These are phyloP conservation scores for Fusarium sp. DNA, from an alignment of 2,329 filamentous ascomycete species.

Conservation along the genomic window DNA sequence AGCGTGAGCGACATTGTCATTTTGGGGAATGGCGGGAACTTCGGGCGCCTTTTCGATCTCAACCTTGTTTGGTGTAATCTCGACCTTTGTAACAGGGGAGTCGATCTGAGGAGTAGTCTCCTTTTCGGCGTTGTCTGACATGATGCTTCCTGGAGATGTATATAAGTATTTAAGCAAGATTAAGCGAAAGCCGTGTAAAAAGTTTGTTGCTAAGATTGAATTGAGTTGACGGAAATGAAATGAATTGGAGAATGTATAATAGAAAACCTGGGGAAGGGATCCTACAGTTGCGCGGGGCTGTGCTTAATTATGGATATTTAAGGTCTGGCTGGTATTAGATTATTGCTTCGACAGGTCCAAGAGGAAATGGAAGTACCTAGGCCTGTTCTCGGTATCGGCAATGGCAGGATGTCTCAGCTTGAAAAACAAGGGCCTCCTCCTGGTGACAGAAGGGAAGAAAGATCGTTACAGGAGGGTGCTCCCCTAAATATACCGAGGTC, in stretches of 20 bases:
- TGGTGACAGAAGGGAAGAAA: not conserved
- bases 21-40: conserved; percentile 73
- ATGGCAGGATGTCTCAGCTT: conserved; percentile 18
- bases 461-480: conserved; percentile 1
- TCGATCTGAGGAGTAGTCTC: conserved; percentile 38
- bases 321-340: not conserved
- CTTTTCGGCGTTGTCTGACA: conserved; percentile 40
- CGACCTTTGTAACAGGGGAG: conserved; percentile 32
- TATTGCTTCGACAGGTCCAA: not conserved
- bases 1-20: conserved; percentile 96
- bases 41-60: conserved; percentile 60
- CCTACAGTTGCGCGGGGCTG: conserved; percentile 28
- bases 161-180: conserved; percentile 14
- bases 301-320: conserved; percentile 33
- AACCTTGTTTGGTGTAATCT: conserved; percentile 32
- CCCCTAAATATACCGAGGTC: conserved; percentile 41
- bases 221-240: conserved; percentile 15
- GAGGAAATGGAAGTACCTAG: not conserved
- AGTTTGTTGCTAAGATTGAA: conserved; percentile 7
- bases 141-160: conserved; percentile 9
- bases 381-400: conserved; percentile 31
- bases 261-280: conserved; percentile 29
- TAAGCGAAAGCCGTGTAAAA: conserved; percentile 24
- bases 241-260: conserved; percentile 20
- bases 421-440: conserved; percentile 2